Base-by-base conservation (phyloP, 2,329 filamentous ascomycete genomes). In the Stylonectria norvegica region DNA sequence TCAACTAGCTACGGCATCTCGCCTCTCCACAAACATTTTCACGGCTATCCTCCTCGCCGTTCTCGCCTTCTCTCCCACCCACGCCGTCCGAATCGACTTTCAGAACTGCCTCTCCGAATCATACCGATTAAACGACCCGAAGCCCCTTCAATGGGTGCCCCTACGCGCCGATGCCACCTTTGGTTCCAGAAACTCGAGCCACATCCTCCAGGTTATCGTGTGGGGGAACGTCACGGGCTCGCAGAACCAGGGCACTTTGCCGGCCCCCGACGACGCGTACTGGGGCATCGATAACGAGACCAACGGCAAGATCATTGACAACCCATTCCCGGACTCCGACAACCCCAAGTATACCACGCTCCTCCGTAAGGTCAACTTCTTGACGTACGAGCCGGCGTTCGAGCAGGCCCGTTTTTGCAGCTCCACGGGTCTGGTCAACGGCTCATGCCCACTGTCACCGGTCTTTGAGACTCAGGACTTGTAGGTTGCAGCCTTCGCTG, bases 141-240 rank as follows among this genome's bases (percentile, higher is more conserved):
- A 69, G 23, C 76, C 76, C 47, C 75, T 97, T 20, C 89, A 96
- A 69, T 95, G 91, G 70, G 72, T 81, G 10, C 90, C 93, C 3
- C 64, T 83, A 23, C 81, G 78, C 52, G 78, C 93, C 42, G 81
- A 86, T 55, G 91, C 87, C 41, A 67, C 69, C 15, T 95, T 95
- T 69, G 76, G 88, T 55, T 73, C 76, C 19, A 63, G 69, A 11
- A 68, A 76, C 48, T 62, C 76, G 4, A 73, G 69, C 36, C 80
- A 90, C 58, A 78, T 75, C 28, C 72, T 98, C 34, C 81, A 78
- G 48, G 70, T 96, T 40, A 93, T 82, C 2, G 77, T 95, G 33
- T 97, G 89, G 70, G 91, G 90, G 36, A 96, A 97, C 64, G 89
- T 97, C 20, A 86, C 84, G 7, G 93, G 93, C 33, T 79, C 83